Evolutionary conservation across 768 basidiomycete genomes (phyloP).

Genomic region (Mycena galopus): DNA sequence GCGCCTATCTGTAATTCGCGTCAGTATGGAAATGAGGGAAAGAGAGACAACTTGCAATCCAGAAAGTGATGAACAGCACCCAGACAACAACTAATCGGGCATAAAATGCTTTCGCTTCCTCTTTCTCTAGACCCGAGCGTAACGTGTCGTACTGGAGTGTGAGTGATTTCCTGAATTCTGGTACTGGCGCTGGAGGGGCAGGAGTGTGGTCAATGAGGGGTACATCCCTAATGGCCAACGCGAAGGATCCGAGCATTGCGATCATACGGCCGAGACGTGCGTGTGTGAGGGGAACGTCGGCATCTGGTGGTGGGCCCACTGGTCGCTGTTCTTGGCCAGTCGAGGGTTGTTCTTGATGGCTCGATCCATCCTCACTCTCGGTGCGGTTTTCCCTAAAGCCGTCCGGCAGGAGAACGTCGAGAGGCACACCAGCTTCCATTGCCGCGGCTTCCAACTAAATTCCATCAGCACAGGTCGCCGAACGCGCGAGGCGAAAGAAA

Average conservation of each 20-base stretch:
- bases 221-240: slow-evolving; percentile 52
- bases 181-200: background rate
- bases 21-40: background rate
- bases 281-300: slow-evolving; percentile 59
- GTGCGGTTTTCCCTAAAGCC: slow-evolving; percentile 43
- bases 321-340: background rate
- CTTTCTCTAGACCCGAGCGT: slow-evolving; percentile 47
- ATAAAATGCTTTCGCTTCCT: slow-evolving; percentile 69
- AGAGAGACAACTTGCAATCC: slow-evolving; percentile 64
- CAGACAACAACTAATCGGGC: slow-evolving; percentile 70
- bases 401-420: slow-evolving; percentile 63
- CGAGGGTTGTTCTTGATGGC: background rate
- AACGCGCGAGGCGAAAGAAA: background rate
- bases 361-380: slow-evolving; percentile 28
- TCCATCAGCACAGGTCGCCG: background rate
- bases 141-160: slow-evolving; percentile 48
- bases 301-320: slow-evolving; percentile 7
- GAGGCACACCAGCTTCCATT: slow-evolving; percentile 75
- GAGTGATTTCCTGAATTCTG: slow-evolving; percentile 34
- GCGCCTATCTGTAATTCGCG: slow-evolving; percentile 66
- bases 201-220: background rate
- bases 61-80: slow-evolving; percentile 79
- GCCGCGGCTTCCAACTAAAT: slow-evolving; percentile 67
- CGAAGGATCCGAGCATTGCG: slow-evolving; percentile 64
- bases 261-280: slow-evolving; percentile 72